These are phyloP conservation scores for Asterophora parasitica DNA, from an alignment of 768 basidiomycete species.

Conservation along the genomic window DNA sequence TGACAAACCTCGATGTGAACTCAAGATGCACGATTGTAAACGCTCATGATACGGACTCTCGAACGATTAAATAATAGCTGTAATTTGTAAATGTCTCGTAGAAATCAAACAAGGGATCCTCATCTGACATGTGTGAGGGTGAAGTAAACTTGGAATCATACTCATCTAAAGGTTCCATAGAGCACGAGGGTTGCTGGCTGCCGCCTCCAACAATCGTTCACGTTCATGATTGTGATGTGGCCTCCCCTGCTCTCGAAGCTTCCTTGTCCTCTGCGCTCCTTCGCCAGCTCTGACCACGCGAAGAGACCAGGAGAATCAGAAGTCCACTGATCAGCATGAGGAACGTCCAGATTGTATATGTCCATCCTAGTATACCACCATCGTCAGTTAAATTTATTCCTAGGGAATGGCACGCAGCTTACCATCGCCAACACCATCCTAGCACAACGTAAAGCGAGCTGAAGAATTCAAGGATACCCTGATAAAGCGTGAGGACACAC, in stretches of 20 bases:
- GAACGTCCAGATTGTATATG: constrained; percentile 61
- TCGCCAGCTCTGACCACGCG: constrained; percentile 60
- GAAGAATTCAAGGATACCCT: not conserved
- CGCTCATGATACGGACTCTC: too few species aligned
- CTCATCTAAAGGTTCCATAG: not conserved
- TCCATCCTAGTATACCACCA: constrained; percentile 34
- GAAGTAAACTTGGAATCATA: not conserved
- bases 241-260: not conserved
- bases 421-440: constrained; percentile 75
- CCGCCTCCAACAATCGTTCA: too few species aligned
- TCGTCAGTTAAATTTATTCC: not conserved
- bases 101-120: too few species aligned
- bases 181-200: not conserved
- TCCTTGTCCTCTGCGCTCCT: constrained; percentile 43
- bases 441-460: not conserved
- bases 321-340: constrained; percentile 48
- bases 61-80: too few species aligned
- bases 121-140: too few species aligned
- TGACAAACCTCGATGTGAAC: too few species aligned
- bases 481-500: constrained; percentile 26
- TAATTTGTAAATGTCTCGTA: too few species aligned
- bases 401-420: constrained; percentile 13
- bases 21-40: too few species aligned
- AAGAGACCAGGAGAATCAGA: constrained; percentile 55
- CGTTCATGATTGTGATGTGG: not conserved